Evolutionary conservation across 192 early-diverging fungal genomes (phyloP), one percentile per base, ranked within the genome.

Genomic region (Rhizophagus prolifer): DNA sequence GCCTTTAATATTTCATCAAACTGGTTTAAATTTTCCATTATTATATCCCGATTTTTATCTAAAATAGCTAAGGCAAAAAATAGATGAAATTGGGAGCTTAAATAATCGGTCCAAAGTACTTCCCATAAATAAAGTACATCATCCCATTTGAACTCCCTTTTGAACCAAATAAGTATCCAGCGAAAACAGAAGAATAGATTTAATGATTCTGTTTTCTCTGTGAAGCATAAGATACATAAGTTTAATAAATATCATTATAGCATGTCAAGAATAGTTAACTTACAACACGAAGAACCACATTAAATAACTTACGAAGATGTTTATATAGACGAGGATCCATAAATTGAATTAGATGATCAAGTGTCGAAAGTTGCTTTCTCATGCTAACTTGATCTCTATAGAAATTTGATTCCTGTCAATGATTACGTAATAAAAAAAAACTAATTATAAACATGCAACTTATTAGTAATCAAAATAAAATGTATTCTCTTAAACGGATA

Each of bases 101-200:
- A 79, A 68, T 91, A 86, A 72, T 94, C 89, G 4, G 91, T 88
- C 86, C 90, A 93, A 25, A 94, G 79, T 9, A 94, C 92, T 80
- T 98, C 97, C 98, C 98, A 98, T 25, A 99, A 79, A 41, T 83
- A 75, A 81, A 94, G 81, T 23, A 93, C 86, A 50, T 98, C 92
- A 5, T 90, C 86, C 87, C 95, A 97, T 74, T 88, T 82, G 75
- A 98, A 98, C 82, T 99, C 98, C 61, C 98, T 91, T 82, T 99
- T 99, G 81, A 97, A 99, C 85, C 93, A 94, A 36, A 99, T 91
- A 47, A 99, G 79, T 23, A 99, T 85, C 97, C 97, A 99, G 44
- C 98, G 93, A 87, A 98, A 99, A 82, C 96, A 98, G 81, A 92
- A 96, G 79, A 99, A 99, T 76, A 99, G 86, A 82, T 99, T 97